Percentiles rank a stretch among this genome's conserved stretches.
Conservation (phyloP, 2,329 filamentous ascomycete species). For the Cordyceps militaris region DNA sequence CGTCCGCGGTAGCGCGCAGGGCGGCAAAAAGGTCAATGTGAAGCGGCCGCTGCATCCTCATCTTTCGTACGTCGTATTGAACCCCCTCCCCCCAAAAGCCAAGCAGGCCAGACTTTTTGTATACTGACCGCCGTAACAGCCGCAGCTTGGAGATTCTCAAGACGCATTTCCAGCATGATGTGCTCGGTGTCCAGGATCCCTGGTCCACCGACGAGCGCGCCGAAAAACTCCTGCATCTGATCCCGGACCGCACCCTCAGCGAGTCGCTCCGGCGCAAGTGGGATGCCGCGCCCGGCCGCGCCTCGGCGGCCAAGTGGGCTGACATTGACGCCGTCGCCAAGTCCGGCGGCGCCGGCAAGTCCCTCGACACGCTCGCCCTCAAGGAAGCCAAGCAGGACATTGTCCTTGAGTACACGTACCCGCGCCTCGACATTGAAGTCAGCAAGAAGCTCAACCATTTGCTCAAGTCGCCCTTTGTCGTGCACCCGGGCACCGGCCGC, state of each 20-base stretch:
- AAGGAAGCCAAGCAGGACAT: constrained; percentile 92
- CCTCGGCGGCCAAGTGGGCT: constrained; percentile 79
- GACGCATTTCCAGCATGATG: constrained; percentile 73
- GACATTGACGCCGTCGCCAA: constrained; percentile 86
- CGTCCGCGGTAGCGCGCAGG: constrained; percentile 76
- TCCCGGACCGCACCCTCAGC: constrained; percentile 73
- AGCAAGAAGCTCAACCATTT: constrained; percentile 97
- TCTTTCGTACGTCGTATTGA: constrained; percentile 49
- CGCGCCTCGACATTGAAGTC: constrained; percentile 91
- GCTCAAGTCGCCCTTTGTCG: constrained; percentile 92
- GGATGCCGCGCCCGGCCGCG: constrained; percentile 72
- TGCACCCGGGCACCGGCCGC: constrained; percentile 88
- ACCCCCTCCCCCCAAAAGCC: rapidly evolving
- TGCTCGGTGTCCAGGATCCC: constrained; percentile 79
- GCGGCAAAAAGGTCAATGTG: constrained; percentile 79
- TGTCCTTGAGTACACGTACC: constrained; percentile 95
- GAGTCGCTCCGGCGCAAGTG: constrained; percentile 83
- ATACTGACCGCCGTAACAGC: constrained; percentile 29
- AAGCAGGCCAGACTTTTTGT: neutral
- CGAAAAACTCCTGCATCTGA: constrained; percentile 71
- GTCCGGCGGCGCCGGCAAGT: constrained; percentile 63
- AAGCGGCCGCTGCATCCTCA: constrained; percentile 86
- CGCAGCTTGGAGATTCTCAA: constrained; percentile 82
- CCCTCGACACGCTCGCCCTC: constrained; percentile 65
- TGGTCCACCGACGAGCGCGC: constrained; percentile 66